phyloP scores from a whole-genome alignment of 225 moss, liverwort and hornwort species.

The Anthoceros angustus region DNA sequence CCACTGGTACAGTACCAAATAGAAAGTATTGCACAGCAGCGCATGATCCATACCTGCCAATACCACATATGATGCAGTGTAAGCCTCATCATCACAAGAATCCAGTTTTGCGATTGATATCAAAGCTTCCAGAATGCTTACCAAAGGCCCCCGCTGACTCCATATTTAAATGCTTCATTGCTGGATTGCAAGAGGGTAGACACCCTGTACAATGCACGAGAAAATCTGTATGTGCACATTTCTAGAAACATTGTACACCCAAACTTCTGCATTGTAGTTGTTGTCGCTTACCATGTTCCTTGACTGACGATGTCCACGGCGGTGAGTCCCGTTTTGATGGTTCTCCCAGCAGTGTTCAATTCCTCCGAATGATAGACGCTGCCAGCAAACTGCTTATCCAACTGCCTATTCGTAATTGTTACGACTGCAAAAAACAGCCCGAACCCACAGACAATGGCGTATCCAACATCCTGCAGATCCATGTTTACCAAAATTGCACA shows the following conservation, averaged over 20 bases:
- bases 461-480: neutral
- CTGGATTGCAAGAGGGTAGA: slow-evolving; percentile 9
- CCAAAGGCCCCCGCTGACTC: slow-evolving; percentile 19
- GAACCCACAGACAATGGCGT: neutral
- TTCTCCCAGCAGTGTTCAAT: slow-evolving; percentile 24
- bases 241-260: neutral
- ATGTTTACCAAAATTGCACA: neutral
- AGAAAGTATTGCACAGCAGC: slow-evolving; percentile 8
- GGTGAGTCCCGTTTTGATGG: slow-evolving; percentile 16
- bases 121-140: neutral
- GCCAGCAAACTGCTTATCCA: slow-evolving; percentile 14
- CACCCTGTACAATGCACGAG: slow-evolving; percentile 12
- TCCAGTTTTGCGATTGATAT: neutral
- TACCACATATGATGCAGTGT: no score
- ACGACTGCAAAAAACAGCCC: neutral
- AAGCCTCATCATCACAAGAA: neutral
- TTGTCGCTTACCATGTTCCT: slow-evolving; percentile 15
- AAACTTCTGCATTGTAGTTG: neutral
- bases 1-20: slow-evolving; percentile 14
- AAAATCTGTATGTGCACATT: neutral
- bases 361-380: slow-evolving; percentile 16
- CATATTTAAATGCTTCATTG: slow-evolving; percentile 11
- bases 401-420: slow-evolving; percentile 4
- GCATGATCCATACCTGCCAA: slow-evolving; percentile 6
- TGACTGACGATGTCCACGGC: slow-evolving; percentile 21